Conservation (phyloP, 441 rosid species). For the Gossypium schwendimanii region DNA sequence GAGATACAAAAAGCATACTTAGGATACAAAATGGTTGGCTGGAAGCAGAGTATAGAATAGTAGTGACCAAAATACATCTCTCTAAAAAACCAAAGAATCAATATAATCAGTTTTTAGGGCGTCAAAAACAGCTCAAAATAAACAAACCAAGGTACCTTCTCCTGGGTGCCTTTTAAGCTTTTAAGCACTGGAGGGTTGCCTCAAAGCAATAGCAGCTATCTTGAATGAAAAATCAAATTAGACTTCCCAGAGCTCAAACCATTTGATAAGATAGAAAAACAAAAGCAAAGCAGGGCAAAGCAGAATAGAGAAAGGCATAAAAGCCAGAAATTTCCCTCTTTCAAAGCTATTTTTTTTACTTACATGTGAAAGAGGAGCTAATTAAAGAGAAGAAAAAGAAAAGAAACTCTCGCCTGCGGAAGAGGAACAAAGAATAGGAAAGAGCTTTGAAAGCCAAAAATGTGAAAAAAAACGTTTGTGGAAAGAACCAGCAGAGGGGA, state of each 20-base stretch:
- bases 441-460: too few species aligned
- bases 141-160: conserved; percentile 98
- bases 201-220: conserved; percentile 66
- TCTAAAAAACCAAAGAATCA: conserved; percentile 7
- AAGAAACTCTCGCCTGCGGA: too few species aligned
- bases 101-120: conserved; percentile 20
- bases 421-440: too few species aligned
- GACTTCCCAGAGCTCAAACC: conserved; percentile 45
- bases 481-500: too few species aligned
- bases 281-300: background rate
- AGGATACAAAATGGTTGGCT: background rate
- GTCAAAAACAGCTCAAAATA: conserved; percentile 43
- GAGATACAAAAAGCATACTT: background rate
- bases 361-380: too few species aligned
- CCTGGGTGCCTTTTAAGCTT: conserved; percentile 83
- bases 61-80: background rate
- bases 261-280: conserved; percentile 8
- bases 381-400: too few species aligned
- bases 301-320: too few species aligned
- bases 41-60: background rate
- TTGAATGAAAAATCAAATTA: conserved; percentile 86
- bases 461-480: too few species aligned
- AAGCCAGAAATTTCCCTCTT: too few species aligned
- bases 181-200: conserved; percentile 76
- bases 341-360: too few species aligned